Base-by-base conservation (phyloP, 495 filamentous ascomycete species). In the Aspergillus avenaceus region DNA sequence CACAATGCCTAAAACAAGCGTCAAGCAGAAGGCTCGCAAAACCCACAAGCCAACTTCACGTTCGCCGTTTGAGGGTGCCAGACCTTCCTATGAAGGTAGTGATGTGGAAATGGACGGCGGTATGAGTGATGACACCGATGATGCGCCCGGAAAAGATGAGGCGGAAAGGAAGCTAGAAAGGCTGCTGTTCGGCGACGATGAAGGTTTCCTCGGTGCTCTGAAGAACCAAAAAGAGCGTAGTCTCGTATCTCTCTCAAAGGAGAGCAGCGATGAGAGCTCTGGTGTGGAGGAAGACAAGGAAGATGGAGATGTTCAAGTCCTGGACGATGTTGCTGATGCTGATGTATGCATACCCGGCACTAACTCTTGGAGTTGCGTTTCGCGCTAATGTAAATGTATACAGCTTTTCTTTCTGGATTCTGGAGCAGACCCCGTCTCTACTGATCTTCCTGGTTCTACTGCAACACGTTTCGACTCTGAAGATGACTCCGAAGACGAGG, bases 81-180 rank as follows among this genome's bases (percentile, higher is more conserved):
- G 49, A 25, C 26, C 45, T 28, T 47, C 38, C 31, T 52, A 56
- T 13, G 47, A 57, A 9, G 62, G 63, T 28, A 53, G 58, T 28
- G 63, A 70, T 29, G 54, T 67, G 29, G 57, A 67, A 2, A 69
- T 65, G 65, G 60, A 55, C 25, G 59, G 58, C 31, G 62, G 62
- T 5, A 57, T 51, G 7, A 64, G 55, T 25, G 49, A 60, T 21
- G 47, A 46, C 22, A 62, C 60, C 7, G 70, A 73, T 21, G 72
- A 70, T 42, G 41, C 56, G 26, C 66, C 73, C 13, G 84, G 85
- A 36, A 92, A 90, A 64, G 90, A 95, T 57, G 83, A 78, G 45
- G 81, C 84, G 26, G 92, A 97, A 62, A 78, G 81, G 58, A 89
- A 90, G 63, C 79, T 97, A 13, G 91, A 96, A 70, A 78, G 80